Conservation (phyloP, 73 alveolate species). For the Paramecium primaurelia region DNA sequence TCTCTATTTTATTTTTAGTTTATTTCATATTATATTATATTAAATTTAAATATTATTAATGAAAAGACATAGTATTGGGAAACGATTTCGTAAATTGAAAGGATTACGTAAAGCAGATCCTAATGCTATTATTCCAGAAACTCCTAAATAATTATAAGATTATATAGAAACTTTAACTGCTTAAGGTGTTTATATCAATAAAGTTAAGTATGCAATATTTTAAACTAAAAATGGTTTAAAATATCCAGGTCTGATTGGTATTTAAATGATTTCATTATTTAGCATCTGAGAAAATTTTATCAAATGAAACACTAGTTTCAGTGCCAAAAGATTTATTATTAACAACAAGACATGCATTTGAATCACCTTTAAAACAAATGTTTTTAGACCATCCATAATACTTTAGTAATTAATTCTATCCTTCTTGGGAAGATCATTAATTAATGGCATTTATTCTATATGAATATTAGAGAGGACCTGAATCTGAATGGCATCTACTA, state of each 20-base stretch:
- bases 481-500: conserved; percentile 46
- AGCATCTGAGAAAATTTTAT: conserved; percentile 50
- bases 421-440: conserved; percentile 47
- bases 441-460: conserved; percentile 33
- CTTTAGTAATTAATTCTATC: not conserved
- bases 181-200: not conserved
- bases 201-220: conserved; percentile 44
- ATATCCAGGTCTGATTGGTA: conserved; percentile 52
- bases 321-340: conserved; percentile 46
- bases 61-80: not conserved
- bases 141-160: not conserved
- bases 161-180: not conserved
- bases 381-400: conserved; percentile 46
- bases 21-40: not conserved
- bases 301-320: conserved; percentile 37
- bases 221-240: conserved; percentile 48
- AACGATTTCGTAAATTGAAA: not conserved
- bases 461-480: conserved; percentile 51
- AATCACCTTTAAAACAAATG: conserved; percentile 25
- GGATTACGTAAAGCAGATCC: not conserved
- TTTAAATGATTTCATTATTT: not conserved
- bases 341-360: conserved; percentile 46
- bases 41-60: not conserved
- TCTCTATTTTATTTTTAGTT: no score
- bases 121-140: not conserved